phyloP scores from a whole-genome alignment of 352 stramenopile species.

The Pythium apleroticum region DNA sequence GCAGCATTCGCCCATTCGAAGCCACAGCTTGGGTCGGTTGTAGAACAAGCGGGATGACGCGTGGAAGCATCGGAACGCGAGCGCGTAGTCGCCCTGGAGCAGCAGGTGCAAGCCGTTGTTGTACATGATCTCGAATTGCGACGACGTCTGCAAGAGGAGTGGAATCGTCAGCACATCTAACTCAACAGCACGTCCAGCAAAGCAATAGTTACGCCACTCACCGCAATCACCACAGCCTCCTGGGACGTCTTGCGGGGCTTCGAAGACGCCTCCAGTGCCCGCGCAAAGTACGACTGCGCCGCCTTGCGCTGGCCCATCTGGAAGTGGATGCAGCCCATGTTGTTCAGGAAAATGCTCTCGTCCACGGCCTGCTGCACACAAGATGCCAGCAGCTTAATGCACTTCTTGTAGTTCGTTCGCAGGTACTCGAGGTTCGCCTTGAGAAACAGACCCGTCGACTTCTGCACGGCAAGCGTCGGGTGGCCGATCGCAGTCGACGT shows the following conservation, averaged over 20 bases:
- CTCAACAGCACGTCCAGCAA: neutral
- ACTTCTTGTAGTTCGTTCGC: constrained; percentile 94
- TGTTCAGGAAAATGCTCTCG: constrained; percentile 88
- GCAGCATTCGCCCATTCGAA: constrained; percentile 91
- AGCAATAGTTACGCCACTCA: constrained; percentile 21
- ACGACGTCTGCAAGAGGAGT: constrained; percentile 48
- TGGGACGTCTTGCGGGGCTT: constrained; percentile 48
- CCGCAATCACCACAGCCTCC: constrained; percentile 51
- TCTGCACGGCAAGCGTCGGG: constrained; percentile 79
- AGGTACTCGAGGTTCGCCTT: constrained; percentile 95
- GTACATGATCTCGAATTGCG: constrained; percentile 90
- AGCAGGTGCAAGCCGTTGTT: constrained; percentile 91
- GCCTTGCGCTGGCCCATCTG: constrained; percentile 89
- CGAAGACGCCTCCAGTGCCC: constrained; percentile 66
- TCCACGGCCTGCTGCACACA: constrained; percentile 84
- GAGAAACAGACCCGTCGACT: constrained; percentile 89
- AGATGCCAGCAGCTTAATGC: constrained; percentile 91
- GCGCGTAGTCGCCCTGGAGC: constrained; percentile 73
- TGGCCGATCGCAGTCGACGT: constrained; percentile 76
- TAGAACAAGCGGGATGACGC: constrained; percentile 87
- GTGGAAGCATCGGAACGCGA: constrained; percentile 90
- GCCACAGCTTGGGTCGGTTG: constrained; percentile 91
- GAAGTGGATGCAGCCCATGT: constrained; percentile 93
- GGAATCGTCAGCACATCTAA: constrained; percentile 25
- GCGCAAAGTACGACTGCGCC: constrained; percentile 90